phyloP scores from a whole-genome alignment of 768 basidiomycete species.

The Rickenella mellea region DNA sequence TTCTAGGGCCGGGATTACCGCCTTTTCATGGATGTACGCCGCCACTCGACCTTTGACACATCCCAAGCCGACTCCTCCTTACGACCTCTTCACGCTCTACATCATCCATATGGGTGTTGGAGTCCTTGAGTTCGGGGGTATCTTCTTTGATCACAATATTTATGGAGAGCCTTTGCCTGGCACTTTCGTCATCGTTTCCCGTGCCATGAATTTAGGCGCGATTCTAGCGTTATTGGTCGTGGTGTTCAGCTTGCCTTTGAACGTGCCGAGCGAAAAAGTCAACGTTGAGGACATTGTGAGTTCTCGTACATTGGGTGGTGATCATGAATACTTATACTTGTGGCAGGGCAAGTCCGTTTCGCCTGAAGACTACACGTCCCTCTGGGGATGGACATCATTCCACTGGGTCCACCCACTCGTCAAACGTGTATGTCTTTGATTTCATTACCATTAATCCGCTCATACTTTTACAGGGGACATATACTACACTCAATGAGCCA shows the following conservation, averaged over 20 bases:
- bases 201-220: conserved; percentile 34
- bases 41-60: conserved; percentile 41
- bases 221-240: conserved; percentile 34
- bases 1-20: conserved; percentile 39
- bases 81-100: conserved; percentile 58
- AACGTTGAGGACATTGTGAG: conserved; percentile 53
- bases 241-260: conserved; percentile 56
- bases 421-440: no score
- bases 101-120: conserved; percentile 34
- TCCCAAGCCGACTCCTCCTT: conserved; percentile 49
- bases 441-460: conserved; percentile 64
- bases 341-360: conserved; percentile 42
- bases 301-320: no score
- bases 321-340: no score
- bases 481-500: conserved; percentile 51
- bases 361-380: conserved; percentile 67
- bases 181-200: conserved; percentile 12
- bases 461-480: conserved; percentile 32
- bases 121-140: conserved; percentile 41
- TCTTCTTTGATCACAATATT: conserved; percentile 40
- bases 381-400: conserved; percentile 67
- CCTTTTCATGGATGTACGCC: conserved; percentile 60
- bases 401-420: conserved; percentile 64
- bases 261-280: conserved; percentile 44
- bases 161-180: conserved; percentile 33